Evolutionary conservation across 805 yeast genomes (phyloP).

Genomic region (Pichia scutulata): DNA sequence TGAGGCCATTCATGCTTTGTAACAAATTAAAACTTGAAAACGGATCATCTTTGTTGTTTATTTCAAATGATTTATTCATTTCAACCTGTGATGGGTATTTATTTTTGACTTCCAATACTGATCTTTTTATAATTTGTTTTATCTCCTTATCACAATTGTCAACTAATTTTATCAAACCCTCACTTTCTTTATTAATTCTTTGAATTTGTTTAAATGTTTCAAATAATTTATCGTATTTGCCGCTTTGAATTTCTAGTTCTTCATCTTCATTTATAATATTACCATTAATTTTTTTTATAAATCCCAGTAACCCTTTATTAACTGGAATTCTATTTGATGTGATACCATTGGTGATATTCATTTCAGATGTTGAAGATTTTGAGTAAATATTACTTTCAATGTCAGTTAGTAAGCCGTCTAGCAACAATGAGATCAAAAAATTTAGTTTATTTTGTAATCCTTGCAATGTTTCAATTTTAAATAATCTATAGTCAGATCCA

Average conservation of each 20-base stretch:
- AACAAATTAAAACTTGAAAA: constrained; percentile 25
- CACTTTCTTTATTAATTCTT: constrained; percentile 53
- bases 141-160: constrained; percentile 55
- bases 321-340: constrained; percentile 2
- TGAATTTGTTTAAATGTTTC: constrained; percentile 16
- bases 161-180: constrained; percentile 45
- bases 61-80: constrained; percentile 12
- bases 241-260: constrained; percentile 12
- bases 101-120: constrained; percentile 56
- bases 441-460: constrained; percentile 46
- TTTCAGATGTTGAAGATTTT: constrained; percentile 8
- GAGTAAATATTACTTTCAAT: constrained; percentile 45
- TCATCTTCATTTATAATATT: constrained; percentile 4
- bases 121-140: constrained; percentile 51
- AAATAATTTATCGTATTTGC: constrained; percentile 17
- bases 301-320: constrained; percentile 9
- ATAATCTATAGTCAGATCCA: constrained; percentile 46
- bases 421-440: constrained; percentile 50
- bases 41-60: constrained; percentile 19
- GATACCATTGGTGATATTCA: not conserved
- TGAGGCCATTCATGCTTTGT: constrained; percentile 35
- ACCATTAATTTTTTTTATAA: constrained; percentile 5
- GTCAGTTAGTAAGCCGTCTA: constrained; percentile 72
- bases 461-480: constrained; percentile 49
- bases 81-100: constrained; percentile 36